Percentiles rank a stretch among this genome's conserved stretches.
Conservation (phyloP, 805 yeast species). For the Schwanniomyces vanrijiae region DNA sequence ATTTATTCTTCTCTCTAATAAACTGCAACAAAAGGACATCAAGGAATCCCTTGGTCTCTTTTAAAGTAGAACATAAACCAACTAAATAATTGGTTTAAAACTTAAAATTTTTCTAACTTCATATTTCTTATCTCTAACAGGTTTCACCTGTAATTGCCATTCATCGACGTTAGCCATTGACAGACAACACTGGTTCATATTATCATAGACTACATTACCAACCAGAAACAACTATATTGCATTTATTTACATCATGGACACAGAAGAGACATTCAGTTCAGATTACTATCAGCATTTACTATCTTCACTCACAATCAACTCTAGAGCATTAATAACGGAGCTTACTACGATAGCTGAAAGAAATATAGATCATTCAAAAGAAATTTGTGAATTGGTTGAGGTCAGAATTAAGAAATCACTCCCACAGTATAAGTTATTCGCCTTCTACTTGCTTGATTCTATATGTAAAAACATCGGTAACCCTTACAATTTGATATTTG, state of each 20-base stretch:
- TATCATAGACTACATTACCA: background rate
- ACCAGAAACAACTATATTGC: background rate
- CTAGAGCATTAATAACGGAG: slow-evolving; percentile 38
- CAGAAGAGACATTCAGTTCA: slow-evolving; percentile 23
- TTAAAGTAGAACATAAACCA: background rate
- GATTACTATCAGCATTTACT: slow-evolving; percentile 32
- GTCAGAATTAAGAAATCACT: slow-evolving; percentile 34
- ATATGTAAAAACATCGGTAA: slow-evolving; percentile 44
- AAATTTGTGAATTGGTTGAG: slow-evolving; percentile 34
- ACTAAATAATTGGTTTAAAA: background rate
- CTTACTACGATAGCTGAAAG: slow-evolving; percentile 38
- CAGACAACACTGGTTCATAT: background rate
- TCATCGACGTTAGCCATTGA: background rate
- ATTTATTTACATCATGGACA: slow-evolving; percentile 4
- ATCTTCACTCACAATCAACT: slow-evolving; percentile 34
- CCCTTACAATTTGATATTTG: slow-evolving; percentile 42
- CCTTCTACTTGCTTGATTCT: slow-evolving; percentile 41
- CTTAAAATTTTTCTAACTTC: background rate
- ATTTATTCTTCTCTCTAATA: background rate
- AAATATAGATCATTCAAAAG: slow-evolving; percentile 29
- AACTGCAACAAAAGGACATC: background rate
- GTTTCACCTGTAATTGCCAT: background rate
- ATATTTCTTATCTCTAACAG: background rate
- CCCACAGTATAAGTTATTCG: slow-evolving; percentile 37
- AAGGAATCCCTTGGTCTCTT: background rate